Evolutionary conservation across 495 filamentous ascomycete genomes (phyloP).

Genomic region (Lophium mytilinum): DNA sequence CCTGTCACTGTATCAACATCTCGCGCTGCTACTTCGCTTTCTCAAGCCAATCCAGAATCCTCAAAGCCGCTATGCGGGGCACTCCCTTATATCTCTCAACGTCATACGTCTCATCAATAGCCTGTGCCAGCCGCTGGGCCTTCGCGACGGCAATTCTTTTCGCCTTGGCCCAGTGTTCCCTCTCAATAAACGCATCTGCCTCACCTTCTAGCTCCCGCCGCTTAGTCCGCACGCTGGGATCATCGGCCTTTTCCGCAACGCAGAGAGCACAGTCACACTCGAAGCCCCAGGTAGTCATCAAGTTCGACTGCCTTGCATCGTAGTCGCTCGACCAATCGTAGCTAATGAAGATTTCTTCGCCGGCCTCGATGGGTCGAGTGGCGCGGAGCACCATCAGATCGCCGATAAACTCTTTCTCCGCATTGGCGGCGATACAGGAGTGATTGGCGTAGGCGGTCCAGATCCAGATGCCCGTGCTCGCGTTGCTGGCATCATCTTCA

Average conservation of each 20-base stretch:
- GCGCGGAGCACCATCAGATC: slow-evolving; percentile 15
- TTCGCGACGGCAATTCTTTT: slow-evolving; percentile 26
- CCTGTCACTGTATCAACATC: background rate
- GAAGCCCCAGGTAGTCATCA: slow-evolving; percentile 25
- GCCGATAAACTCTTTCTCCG: slow-evolving; percentile 12
- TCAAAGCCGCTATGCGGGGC: slow-evolving; percentile 24
- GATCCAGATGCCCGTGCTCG: slow-evolving; percentile 18
- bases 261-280: slow-evolving; percentile 23
- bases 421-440: slow-evolving; percentile 15
- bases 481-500: slow-evolving; percentile 21
- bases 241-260: slow-evolving; percentile 25
- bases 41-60: slow-evolving; percentile 30
- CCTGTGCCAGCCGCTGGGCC: slow-evolving; percentile 23
- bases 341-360: slow-evolving; percentile 17
- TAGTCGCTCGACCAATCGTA: slow-evolving; percentile 11
- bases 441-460: slow-evolving; percentile 21
- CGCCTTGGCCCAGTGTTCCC: slow-evolving; percentile 20
- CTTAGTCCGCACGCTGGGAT: slow-evolving; percentile 26
- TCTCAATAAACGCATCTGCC: slow-evolving; percentile 27
- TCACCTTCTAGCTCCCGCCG: slow-evolving; percentile 27
- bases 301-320: slow-evolving; percentile 5
- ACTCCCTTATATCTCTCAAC: slow-evolving; percentile 27
- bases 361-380: slow-evolving; percentile 7
- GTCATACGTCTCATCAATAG: slow-evolving; percentile 32
- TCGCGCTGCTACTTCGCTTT: slow-evolving; percentile 8